Evolutionary conservation across 805 yeast species (phyloP).

Genomic region (Saccharomycopsis synnaedendra): DNA sequence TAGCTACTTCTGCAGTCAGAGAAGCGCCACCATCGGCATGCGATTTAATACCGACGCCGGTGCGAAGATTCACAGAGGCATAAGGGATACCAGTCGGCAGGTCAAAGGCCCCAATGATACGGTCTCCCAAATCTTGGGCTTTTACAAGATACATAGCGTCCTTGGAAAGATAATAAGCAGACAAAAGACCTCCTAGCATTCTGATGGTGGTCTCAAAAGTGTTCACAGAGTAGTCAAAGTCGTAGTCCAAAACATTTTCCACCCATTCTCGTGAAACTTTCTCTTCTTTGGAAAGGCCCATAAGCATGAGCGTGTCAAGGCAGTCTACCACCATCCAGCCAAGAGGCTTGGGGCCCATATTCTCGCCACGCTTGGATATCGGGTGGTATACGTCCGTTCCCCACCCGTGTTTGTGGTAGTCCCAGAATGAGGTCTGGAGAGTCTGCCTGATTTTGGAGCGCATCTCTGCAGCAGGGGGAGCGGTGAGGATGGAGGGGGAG

Average conservation of each 20-base stretch:
- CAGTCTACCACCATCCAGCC: conserved; percentile 94
- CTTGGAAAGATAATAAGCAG: conserved; percentile 62
- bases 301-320: conserved; percentile 68
- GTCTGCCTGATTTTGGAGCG: conserved; percentile 47
- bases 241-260: conserved; percentile 52
- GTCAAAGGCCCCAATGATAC: conserved; percentile 58
- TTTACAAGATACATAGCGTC: conserved; percentile 66
- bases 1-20: conserved; percentile 83
- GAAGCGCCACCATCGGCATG: conserved; percentile 69
- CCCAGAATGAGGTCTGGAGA: conserved; percentile 67
- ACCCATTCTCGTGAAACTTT: conserved; percentile 66
- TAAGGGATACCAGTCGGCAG: conserved; percentile 63
- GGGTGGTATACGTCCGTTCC: conserved; percentile 76
- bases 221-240: conserved; percentile 64
- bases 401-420: conserved; percentile 70
- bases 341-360: conserved; percentile 72
- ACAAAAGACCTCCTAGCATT: conserved; percentile 86
- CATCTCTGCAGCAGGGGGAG: too few species aligned
- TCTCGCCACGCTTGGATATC: conserved; percentile 43
- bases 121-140: conserved; percentile 71
- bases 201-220: conserved; percentile 91
- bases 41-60: conserved; percentile 47
- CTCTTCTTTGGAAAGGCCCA: conserved; percentile 56
- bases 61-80: conserved; percentile 60
- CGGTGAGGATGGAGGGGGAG: too few species aligned